A percentile compares a stretch with the other conserved stretches of the same genome.
Evolutionary conservation across 2,329 filamentous ascomycete genomes (phyloP).

Genomic region (Fusarium compactum): DNA sequence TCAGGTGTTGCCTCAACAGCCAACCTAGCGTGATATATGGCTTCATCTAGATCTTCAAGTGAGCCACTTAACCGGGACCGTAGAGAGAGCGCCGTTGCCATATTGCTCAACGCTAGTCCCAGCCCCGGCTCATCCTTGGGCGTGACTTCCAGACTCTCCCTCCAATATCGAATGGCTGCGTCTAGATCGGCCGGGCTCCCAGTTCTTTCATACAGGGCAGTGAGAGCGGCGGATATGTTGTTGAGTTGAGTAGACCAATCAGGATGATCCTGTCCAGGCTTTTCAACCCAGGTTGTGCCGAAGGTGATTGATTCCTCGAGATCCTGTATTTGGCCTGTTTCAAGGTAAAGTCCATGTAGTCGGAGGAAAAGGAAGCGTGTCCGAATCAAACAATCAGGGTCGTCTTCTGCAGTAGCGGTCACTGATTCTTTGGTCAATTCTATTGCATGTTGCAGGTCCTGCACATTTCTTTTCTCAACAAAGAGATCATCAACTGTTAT

Average conservation of each 20-base stretch:
- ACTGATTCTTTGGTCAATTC: background rate
- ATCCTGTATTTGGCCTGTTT: accelerated
- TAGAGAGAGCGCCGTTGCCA: background rate
- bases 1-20: background rate
- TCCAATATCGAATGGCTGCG: background rate
- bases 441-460: background rate
- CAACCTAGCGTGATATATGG: background rate
- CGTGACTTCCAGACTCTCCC: background rate
- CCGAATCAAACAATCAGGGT: background rate
- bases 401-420: background rate
- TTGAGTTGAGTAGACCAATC: background rate
- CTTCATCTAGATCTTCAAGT: background rate
- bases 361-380: background rate
- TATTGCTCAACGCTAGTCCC: background rate
- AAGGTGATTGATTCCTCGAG: background rate
- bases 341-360: background rate
- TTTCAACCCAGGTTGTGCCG: accelerated
- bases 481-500: background rate
- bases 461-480: accelerated
- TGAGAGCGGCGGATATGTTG: background rate
- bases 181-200: background rate
- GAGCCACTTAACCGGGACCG: background rate
- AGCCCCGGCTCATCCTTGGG: background rate
- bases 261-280: background rate
- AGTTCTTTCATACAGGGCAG: background rate